Percentiles rank a stretch among this genome's conserved stretches.
Evolutionary conservation across 2,329 filamentous ascomycete species (phyloP).

Genomic region (Alternaria incomplexa): DNA sequence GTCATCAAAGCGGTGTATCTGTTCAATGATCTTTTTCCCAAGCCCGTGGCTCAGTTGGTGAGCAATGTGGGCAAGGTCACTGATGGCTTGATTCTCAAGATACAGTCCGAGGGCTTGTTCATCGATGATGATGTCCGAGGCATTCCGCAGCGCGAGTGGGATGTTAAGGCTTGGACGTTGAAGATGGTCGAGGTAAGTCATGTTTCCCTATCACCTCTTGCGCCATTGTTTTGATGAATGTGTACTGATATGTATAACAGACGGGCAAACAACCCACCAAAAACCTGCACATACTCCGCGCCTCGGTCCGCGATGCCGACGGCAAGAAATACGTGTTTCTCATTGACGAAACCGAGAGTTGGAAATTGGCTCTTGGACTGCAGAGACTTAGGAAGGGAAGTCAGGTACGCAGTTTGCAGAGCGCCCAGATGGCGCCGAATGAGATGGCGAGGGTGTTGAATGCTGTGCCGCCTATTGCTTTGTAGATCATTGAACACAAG

Average conservation of each 20-base stretch:
- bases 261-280: conserved; percentile 54
- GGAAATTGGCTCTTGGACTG: conserved; percentile 67
- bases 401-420: conserved; percentile 61
- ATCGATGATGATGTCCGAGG: conserved; percentile 94
- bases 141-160: conserved; percentile 96
- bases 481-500: neutral
- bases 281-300: conserved; percentile 61
- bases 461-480: conserved; percentile 29
- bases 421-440: conserved; percentile 58
- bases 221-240: no score
- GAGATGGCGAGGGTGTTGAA: conserved; percentile 51
- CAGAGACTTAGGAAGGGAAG: conserved; percentile 62
- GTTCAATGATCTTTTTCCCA: conserved; percentile 88
- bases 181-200: conserved; percentile 77
- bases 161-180: conserved; percentile 97
- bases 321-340: conserved; percentile 68
- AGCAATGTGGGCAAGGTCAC: conserved; percentile 85
- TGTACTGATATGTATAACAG: no score
- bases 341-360: conserved; percentile 63
- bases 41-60: conserved; percentile 88
- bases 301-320: conserved; percentile 64
- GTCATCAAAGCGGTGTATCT: conserved; percentile 91
- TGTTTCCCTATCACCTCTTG: no score
- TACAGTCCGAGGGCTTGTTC: conserved; percentile 93
- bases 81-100: conserved; percentile 88